phyloP scores from a whole-genome alignment of 176 grass and related monocot genomes.

The Ensete glaucum region DNA sequence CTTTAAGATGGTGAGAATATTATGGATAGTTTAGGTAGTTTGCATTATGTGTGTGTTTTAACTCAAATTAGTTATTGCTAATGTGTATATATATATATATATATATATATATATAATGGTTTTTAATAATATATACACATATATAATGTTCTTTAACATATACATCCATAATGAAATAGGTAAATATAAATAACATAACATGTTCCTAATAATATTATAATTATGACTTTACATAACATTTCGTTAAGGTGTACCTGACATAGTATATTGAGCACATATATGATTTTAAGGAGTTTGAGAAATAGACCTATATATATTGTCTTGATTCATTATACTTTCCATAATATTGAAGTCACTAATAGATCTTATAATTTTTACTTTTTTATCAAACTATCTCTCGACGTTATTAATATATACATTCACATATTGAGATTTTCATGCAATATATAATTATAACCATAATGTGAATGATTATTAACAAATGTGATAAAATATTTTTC shows the following conservation, averaged over 20 bases:
- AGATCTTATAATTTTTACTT: background rate
- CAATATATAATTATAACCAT: background rate
- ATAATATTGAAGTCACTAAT: background rate
- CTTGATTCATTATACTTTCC: background rate
- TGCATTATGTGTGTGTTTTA: no score
- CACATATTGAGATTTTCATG: background rate
- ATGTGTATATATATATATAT: no score
- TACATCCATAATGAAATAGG: no score
- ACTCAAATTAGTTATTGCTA: no score
- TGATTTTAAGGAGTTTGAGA: background rate
- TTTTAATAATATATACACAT: no score
- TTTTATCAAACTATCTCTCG: background rate
- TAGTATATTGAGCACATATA: background rate
- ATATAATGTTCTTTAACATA: no score
- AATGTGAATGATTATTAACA: background rate
- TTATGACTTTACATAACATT: background rate
- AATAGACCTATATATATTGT: background rate
- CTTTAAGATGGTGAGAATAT: no score
- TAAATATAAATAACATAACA: no score
- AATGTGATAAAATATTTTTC: background rate
- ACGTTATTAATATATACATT: background rate
- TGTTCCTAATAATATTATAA: no score
- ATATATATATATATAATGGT: no score
- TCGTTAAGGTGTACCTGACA: background rate
- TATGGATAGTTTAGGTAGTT: no score